Evolutionary conservation across 176 grass and related monocot species (phyloP).

Genomic region (Paspalum notatum): DNA sequence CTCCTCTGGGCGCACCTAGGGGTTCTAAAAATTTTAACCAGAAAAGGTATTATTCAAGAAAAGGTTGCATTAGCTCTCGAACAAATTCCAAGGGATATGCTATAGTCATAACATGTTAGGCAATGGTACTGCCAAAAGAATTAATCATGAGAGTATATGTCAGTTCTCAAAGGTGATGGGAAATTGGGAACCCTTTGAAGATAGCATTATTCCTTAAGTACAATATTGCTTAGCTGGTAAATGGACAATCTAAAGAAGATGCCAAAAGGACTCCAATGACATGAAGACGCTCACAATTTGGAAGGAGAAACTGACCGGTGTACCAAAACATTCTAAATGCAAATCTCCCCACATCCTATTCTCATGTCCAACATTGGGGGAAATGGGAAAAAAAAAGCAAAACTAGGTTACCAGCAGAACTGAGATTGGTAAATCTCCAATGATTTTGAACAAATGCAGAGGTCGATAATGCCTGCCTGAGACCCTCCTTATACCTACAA

Average conservation of each 20-base stretch:
- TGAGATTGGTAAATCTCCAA: not conserved
- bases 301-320: not conserved
- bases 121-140: constrained; percentile 16
- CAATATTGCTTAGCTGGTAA: not conserved
- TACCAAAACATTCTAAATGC: not conserved
- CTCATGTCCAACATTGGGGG: too few relatives aligned
- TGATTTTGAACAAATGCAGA: not conserved
- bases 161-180: constrained; percentile 17
- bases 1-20: too few relatives aligned
- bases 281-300: not conserved
- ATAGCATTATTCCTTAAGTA: constrained; percentile 13
- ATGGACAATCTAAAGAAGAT: not conserved
- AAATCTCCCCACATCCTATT: not conserved
- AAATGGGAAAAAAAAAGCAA: not conserved
- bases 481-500: not conserved
- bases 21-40: not conserved
- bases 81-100: constrained; percentile 15
- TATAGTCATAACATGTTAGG: not conserved
- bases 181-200: not conserved
- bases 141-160: constrained; percentile 8
- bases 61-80: constrained; percentile 14
- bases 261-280: not conserved
- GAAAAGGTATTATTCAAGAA: constrained; percentile 1
- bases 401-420: not conserved
- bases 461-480: not conserved